A percentile compares a stretch with the other conserved stretches of the same genome.
Conservation (phyloP, 2,329 filamentous ascomycete species). For the Botryotinia convoluta region DNA sequence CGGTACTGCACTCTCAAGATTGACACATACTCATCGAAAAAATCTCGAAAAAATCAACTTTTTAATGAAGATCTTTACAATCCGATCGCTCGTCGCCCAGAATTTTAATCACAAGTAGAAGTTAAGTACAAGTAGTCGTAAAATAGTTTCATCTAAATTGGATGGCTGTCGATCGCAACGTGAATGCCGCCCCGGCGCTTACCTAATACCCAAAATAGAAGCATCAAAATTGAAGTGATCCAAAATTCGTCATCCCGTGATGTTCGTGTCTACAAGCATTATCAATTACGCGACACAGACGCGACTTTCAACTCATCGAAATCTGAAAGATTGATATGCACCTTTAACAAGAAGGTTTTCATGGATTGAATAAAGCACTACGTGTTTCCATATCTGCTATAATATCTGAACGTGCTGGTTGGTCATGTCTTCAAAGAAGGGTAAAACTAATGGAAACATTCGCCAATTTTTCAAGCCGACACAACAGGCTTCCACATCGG, state of each 20-base stretch:
- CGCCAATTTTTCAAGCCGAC: conserved; percentile 13
- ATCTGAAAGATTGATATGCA: not conserved
- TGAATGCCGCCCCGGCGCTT: not conserved
- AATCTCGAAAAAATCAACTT: not conserved
- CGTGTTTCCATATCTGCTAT: not conserved
- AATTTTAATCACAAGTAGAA: not conserved
- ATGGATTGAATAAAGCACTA: not conserved
- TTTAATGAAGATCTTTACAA: not conserved
- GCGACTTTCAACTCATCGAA: not conserved
- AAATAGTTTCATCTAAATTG: conserved; percentile 5
- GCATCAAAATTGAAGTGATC: not conserved
- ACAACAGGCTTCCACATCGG: not conserved
- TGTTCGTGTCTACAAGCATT: conserved; percentile 16
- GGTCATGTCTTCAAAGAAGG: conserved; percentile 14
- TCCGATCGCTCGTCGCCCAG: not conserved
- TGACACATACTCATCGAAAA: not conserved
- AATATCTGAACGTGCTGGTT: not conserved
- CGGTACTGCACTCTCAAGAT: not conserved
- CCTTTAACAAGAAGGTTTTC: not conserved
- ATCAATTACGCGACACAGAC: conserved; percentile 3
- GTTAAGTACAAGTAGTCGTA: not conserved
- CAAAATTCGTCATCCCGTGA: conserved; percentile 6
- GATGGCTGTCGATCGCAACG: conserved; percentile 10
- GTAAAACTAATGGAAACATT: conserved; percentile 11
- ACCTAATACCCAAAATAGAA: conserved; percentile 10